Conservation (phyloP, 2,329 filamentous ascomycete species). For the Pseudogymnoascus sp. region DNA sequence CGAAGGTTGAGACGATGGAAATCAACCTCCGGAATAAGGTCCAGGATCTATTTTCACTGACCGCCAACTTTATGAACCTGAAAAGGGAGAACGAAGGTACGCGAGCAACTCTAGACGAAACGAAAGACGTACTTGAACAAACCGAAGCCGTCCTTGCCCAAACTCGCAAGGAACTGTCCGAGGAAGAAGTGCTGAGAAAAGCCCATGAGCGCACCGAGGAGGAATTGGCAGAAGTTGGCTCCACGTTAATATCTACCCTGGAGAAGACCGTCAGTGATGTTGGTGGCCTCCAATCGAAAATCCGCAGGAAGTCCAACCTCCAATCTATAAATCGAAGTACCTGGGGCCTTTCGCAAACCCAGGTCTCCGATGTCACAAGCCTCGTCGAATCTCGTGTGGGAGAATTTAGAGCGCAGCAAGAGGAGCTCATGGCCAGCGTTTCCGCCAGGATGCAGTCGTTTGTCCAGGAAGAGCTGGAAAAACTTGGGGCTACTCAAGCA, state of each 20-base stretch:
- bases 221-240: constrained; percentile 65
- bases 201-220: constrained; percentile 82
- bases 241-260: constrained; percentile 69
- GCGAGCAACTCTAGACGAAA: constrained; percentile 64
- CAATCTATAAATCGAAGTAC: constrained; percentile 70
- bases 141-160: constrained; percentile 77
- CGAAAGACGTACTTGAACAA: constrained; percentile 74
- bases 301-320: constrained; percentile 75
- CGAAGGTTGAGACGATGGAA: constrained; percentile 89
- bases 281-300: constrained; percentile 74
- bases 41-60: constrained; percentile 82
- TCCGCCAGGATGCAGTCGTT: constrained; percentile 69
- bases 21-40: constrained; percentile 85
- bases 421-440: constrained; percentile 59
- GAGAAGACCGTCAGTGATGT: constrained; percentile 74
- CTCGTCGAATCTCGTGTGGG: constrained; percentile 70
- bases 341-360: constrained; percentile 69
- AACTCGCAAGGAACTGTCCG: constrained; percentile 67
- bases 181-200: constrained; percentile 72
- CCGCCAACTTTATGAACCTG: constrained; percentile 76
- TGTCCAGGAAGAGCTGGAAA: constrained; percentile 65
- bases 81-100: constrained; percentile 86
- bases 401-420: constrained; percentile 65
- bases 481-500: constrained; percentile 61
- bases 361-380: constrained; percentile 69